Conservation (phyloP, 441 rosid species). For the Brassica balearica region DNA sequence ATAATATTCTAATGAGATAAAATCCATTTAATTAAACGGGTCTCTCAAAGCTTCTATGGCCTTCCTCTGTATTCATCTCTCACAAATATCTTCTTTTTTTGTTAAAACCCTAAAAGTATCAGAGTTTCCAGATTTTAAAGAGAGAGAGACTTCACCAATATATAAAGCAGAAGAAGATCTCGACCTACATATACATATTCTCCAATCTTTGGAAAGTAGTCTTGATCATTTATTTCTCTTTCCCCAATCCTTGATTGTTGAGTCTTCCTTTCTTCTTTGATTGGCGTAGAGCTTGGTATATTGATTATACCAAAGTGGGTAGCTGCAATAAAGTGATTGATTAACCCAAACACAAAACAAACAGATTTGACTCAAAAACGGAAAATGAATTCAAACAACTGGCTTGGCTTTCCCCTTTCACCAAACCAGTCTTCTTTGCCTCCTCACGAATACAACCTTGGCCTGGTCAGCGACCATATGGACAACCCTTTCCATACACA, state of each 20-base stretch:
- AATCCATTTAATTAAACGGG: constrained; percentile 22
- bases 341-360: constrained; percentile 29
- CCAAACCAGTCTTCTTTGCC: constrained; percentile 82
- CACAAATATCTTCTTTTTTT: constrained; percentile 33
- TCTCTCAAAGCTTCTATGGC: constrained; percentile 33
- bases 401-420: constrained; percentile 98
- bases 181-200: constrained; percentile 29
- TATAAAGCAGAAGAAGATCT: constrained; percentile 22
- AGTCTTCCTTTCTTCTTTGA: constrained; percentile 36
- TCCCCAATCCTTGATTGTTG: constrained; percentile 36
- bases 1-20: constrained; percentile 28
- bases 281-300: constrained; percentile 33
- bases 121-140: constrained; percentile 10
- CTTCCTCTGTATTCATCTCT: constrained; percentile 38
- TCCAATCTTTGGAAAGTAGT: constrained; percentile 40
- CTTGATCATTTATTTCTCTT: constrained; percentile 36
- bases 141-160: constrained; percentile 7
- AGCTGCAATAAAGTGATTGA: constrained; percentile 21
- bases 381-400: constrained; percentile 93
- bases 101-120: constrained; percentile 39
- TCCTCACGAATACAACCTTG: constrained; percentile 83
- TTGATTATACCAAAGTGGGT: constrained; percentile 32
- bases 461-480: constrained; percentile 75
- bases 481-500: constrained; percentile 91
- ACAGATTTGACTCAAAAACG: constrained; percentile 28